These are phyloP conservation scores for Aspergillus affinis DNA, from an alignment of 495 filamentous ascomycete species.

Conservation along the genomic window DNA sequence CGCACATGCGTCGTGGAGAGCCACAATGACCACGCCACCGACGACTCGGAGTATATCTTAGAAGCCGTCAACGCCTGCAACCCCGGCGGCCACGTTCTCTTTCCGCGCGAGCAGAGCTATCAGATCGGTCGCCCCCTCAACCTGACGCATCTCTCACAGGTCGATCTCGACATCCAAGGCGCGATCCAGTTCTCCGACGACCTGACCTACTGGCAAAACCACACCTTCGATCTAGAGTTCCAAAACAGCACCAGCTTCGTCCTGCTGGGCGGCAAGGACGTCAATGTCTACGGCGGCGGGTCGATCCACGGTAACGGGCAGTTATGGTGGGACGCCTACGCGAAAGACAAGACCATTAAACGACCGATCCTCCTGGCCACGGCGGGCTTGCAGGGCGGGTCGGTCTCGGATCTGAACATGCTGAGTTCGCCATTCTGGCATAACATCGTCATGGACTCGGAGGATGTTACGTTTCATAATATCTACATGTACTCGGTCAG, in stretches of 20 bases:
- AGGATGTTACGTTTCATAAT: neutral
- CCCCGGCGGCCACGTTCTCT: too few relatives aligned
- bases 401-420: neutral
- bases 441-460: neutral
- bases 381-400: neutral
- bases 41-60: too few relatives aligned
- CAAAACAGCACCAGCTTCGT: neutral
- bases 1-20: too few relatives aligned
- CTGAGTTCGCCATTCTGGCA: neutral
- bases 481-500: slow-evolving; percentile 2
- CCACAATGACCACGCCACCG: too few relatives aligned
- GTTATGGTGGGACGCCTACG: neutral
- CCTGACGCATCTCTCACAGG: neutral
- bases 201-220: neutral
- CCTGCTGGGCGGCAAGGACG: neutral
- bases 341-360: neutral
- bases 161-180: neutral
- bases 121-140: neutral
- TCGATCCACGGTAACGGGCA: neutral
- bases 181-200: neutral
- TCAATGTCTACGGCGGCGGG: neutral
- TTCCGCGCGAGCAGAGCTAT: too few relatives aligned
- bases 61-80: too few relatives aligned
- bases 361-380: neutral
- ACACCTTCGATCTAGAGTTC: neutral